Base-by-base conservation (phyloP, 2,329 filamentous ascomycete genomes). In the Fusarium poae region DNA sequence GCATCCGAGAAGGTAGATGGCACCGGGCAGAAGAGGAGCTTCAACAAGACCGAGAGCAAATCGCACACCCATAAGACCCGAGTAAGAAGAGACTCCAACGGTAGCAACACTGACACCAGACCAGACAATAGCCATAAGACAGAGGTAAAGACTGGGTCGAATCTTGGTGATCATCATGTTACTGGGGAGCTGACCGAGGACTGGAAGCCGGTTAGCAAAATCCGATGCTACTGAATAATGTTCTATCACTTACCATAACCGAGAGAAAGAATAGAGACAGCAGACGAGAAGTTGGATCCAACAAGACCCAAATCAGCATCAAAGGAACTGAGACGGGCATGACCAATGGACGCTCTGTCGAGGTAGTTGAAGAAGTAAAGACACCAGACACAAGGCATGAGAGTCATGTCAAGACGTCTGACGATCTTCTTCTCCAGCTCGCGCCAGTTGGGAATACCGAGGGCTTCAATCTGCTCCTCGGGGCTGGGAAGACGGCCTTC, bases 311-410 rank as follows among this genome's bases (percentile, higher is more conserved):
- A 8, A 11, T 62, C 59, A 1, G 16, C 29, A 5, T 62, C 59
- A 3, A 62, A 62, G 2, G 34, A 27, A 25, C 59, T 62, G 0
- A 62, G 5, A 8, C 59, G 44, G 1, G 59, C 59, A 6, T 62
- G 59, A 4, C 59, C 59, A 5, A 62, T 62, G 0, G 59, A 62
- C 1, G 59, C 59, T 56, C 59, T 55, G n/a, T 62, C 59, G 1
- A 62, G 57, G 5, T 62, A 62, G n/a, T 62, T 62, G 48, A 62
- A 62, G 34, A 62, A 62, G 34, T 62, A 62, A 8, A 62, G 59
- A 13, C 59, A 62, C 59, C 59, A 62, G 2, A 62, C 48, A 37
- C 59, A 62, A 4, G 59, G 59, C 59, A 62, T 62, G 29, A 62
- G 59, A 18, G 59, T 62, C 42, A 62, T 18, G 2, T 62, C 59